A percentile compares a stretch with the other conserved stretches of the same genome.
Evolutionary conservation across 2,329 filamentous ascomycete species (phyloP).

Genomic region (Fusarium haematococcum): DNA sequence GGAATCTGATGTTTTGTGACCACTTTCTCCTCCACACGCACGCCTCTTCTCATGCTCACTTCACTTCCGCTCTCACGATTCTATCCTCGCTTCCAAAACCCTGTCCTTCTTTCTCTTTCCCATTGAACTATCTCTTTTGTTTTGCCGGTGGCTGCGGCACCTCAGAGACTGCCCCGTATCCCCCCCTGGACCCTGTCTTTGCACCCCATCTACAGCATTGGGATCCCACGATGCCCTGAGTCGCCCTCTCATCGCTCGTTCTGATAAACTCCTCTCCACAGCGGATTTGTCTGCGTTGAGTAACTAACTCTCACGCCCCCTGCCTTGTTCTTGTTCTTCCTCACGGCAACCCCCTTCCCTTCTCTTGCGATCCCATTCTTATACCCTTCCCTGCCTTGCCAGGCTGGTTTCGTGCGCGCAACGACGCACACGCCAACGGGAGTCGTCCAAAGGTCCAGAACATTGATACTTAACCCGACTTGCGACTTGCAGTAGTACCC

Average conservation of each 20-base stretch:
- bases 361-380: constrained; percentile 21
- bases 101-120: constrained; percentile 30
- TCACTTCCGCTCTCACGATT: constrained; percentile 37
- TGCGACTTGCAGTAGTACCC: constrained; percentile 38
- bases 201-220: constrained; percentile 26
- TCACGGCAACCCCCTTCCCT: not conserved
- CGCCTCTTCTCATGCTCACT: constrained; percentile 37
- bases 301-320: constrained; percentile 19
- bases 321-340: not conserved
- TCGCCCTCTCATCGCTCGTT: constrained; percentile 28
- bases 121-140: constrained; percentile 28
- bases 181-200: constrained; percentile 38
- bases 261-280: constrained; percentile 28
- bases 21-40: constrained; percentile 32
- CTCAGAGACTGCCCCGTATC: constrained; percentile 24
- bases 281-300: constrained; percentile 9
- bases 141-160: constrained; percentile 42
- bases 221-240: constrained; percentile 37
- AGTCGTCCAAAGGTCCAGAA: constrained; percentile 40
- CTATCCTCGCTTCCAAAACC: constrained; percentile 39
- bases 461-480: constrained; percentile 33
- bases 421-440: constrained; percentile 35
- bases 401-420: constrained; percentile 24
- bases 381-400: constrained; percentile 19
- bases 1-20: constrained; percentile 41